Conservation (phyloP, 2,329 filamentous ascomycete species). For the Colletotrichum destructivum region DNA sequence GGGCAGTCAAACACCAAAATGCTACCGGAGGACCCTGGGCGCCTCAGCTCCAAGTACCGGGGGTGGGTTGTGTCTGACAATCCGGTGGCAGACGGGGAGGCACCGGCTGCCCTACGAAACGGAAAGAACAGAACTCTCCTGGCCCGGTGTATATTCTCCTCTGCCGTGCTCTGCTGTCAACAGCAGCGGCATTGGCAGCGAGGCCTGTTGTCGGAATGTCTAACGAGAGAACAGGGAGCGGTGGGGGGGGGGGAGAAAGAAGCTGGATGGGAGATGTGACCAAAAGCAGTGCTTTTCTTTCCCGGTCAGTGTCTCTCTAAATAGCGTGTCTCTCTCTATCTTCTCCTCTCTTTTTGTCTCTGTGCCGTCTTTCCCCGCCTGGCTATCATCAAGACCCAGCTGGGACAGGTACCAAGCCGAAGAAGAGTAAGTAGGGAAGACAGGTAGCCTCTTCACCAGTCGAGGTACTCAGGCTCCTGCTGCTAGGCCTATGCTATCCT, state of each 20-base stretch:
- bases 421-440: background rate
- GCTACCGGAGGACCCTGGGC: slow-evolving; percentile 36
- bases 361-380: slow-evolving; percentile 16
- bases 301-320: slow-evolving; percentile 34
- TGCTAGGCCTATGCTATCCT: slow-evolving; percentile 4
- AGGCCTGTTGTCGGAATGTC: slow-evolving; percentile 26
- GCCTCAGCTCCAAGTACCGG: slow-evolving; percentile 42
- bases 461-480: slow-evolving; percentile 18
- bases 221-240: slow-evolving; percentile 22
- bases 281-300: slow-evolving; percentile 33
- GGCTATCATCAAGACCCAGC: slow-evolving; percentile 25
- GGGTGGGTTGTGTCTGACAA: slow-evolving; percentile 35
- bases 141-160: background rate
- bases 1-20: slow-evolving; percentile 35
- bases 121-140: background rate
- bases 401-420: slow-evolving; percentile 27
- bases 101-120: slow-evolving; percentile 32
- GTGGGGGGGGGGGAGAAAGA: slow-evolving; percentile 18
- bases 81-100: slow-evolving; percentile 16
- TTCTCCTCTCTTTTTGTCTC: slow-evolving; percentile 11
- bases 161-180: slow-evolving; percentile 13
- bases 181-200: background rate
- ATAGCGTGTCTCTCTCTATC: slow-evolving; percentile 15
- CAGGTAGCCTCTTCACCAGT: slow-evolving; percentile 6
- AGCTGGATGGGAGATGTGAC: slow-evolving; percentile 37